A percentile compares a stretch with the other conserved stretches of the same genome.
These are phyloP conservation scores for Microstegium vimineum DNA, from an alignment of 176 grass and related monocot species.

Conservation along the genomic window DNA sequence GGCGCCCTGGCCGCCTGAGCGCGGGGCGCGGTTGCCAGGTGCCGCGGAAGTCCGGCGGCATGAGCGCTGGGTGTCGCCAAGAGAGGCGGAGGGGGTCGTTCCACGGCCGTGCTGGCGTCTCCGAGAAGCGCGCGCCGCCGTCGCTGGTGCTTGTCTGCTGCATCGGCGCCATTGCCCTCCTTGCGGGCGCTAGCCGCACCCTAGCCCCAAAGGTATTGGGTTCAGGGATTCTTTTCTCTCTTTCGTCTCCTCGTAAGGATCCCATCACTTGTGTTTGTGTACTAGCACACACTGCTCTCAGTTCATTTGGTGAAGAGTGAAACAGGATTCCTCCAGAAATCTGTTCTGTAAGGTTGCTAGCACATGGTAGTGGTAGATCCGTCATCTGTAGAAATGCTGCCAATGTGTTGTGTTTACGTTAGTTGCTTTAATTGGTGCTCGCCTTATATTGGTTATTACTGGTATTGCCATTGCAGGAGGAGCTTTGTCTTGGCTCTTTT, in stretches of 20 bases:
- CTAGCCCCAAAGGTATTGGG: constrained; percentile 18
- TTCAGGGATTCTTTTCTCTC: too few relatives aligned
- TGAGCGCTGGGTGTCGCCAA: constrained; percentile 7
- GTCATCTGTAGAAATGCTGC: not conserved
- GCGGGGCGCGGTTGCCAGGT: not conserved
- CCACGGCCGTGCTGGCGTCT: constrained; percentile 4
- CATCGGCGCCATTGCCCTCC: not conserved
- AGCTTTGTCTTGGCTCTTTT: constrained; percentile 3
- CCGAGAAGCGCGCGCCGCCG: not conserved
- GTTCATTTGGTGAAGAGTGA: not conserved
- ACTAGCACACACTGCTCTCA: not conserved
- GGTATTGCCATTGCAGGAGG: not conserved
- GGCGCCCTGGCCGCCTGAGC: not conserved
- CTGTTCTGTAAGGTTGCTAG: not conserved
- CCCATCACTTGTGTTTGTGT: not conserved
- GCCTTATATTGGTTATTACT: not conserved
- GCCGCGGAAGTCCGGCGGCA: not conserved
- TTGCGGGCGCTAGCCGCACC: not conserved
- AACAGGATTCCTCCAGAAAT: not conserved
- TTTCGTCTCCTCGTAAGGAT: not conserved
- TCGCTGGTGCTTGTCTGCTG: not conserved
- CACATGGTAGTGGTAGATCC: not conserved
- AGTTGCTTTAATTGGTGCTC: not conserved
- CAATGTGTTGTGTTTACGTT: not conserved
- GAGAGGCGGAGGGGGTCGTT: not conserved